Base-by-base conservation (phyloP, 1,284 basidiomycete species). In the Ustilago vetiveriae region DNA sequence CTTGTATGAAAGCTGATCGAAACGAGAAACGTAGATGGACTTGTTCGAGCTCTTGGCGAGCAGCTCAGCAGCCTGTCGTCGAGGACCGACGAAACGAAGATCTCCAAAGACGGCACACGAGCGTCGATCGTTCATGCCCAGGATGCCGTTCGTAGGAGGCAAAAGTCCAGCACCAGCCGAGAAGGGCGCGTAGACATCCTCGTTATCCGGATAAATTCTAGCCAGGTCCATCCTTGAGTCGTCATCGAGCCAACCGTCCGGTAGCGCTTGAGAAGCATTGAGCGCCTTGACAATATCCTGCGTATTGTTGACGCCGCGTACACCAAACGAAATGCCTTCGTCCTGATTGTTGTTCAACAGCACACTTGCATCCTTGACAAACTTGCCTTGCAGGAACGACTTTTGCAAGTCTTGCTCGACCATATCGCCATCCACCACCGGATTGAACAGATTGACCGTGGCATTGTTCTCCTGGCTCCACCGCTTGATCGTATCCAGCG, bases 1-100 rank as follows among this genome's bases (percentile, higher is more conserved):
- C 19, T 72, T 67, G 47, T 67, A 56, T 7, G 67, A 37, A 0
- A 75, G 44, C 41, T 73, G 71, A 22, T 73, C 59, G 55, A 75
- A 78, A 19, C 65, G 65, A 29, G 70, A 73, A 0, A 53, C 56
- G 65, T 65, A 78, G 26, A 76, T 52, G 6, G 52, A 7, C 26
- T 46, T 24, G 19, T 32, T 26, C 3, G 56, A 55, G 8, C n/a
- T 14, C 11, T 42, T 17, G 0, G 38, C 41, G 14, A 62, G 21
- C 37, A 27, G 27, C 32, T 50, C 33, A 1, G 52, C 38, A 4
- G 53, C 53, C 24, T 60, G 43, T 9, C 65, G 44, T 6, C 53
- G 29, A 4, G 58, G 58, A 8, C 45, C 58, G 13, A 68, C 35
- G n/a, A 68, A 46, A 2, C 16, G 24, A 17, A 63, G 35, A 42